These are phyloP conservation scores for Flaveria linearis DNA, from an alignment of 129 eudicot species.

Conservation along the genomic window DNA sequence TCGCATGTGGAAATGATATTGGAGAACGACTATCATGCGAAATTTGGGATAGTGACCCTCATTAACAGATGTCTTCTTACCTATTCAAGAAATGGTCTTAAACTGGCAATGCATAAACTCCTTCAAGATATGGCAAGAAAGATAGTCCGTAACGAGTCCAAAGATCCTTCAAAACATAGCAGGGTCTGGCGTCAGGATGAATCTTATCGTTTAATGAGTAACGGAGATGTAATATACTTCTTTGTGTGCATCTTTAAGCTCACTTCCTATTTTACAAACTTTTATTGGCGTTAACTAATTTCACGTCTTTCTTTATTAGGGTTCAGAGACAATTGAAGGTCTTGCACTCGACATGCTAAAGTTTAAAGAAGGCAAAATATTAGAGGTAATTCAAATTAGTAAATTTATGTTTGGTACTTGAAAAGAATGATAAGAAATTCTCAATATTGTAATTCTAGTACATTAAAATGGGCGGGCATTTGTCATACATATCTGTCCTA, in stretches of 20 bases:
- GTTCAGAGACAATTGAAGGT: constrained; percentile 23
- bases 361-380: not conserved
- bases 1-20: not conserved
- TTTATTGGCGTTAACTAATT: not conserved
- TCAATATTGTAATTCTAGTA: not conserved
- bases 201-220: not conserved
- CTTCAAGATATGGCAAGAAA: constrained; percentile 14
- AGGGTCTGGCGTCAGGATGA: constrained; percentile 1
- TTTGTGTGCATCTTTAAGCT: not conserved
- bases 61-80: constrained; percentile 16
- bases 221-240: constrained; percentile 21
- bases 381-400: constrained; percentile 10
- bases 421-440: not conserved
- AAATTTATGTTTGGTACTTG: not conserved
- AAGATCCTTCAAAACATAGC: constrained; percentile 7
- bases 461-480: too few relatives aligned
- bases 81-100: not conserved
- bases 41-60: constrained; percentile 6
- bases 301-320: constrained; percentile 17
- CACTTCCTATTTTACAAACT: not conserved
- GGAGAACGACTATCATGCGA: not conserved
- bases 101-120: not conserved
- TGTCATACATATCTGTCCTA: too few relatives aligned
- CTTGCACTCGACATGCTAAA: not conserved
- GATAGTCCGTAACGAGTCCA: not conserved